Evolutionary conservation across 2,329 filamentous ascomycete species (phyloP).

Genomic region (Lasiodiplodia gonubiensis): DNA sequence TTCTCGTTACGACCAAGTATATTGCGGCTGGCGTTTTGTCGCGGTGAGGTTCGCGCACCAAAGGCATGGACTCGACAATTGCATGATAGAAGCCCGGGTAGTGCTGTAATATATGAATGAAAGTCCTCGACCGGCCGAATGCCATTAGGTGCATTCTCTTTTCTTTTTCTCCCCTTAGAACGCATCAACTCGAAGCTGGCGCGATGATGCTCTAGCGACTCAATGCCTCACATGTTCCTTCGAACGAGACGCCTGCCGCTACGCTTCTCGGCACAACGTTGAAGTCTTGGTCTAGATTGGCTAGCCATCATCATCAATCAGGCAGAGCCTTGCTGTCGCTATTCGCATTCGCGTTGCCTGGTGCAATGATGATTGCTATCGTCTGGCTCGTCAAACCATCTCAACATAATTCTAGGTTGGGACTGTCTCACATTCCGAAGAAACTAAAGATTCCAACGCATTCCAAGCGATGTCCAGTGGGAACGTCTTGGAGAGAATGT

Average conservation of each 20-base stretch:
- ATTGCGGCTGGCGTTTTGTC: conserved; percentile 21
- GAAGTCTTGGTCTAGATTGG: too few relatives aligned
- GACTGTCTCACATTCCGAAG: neutral
- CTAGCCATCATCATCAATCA: neutral
- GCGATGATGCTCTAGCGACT: neutral
- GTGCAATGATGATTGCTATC: neutral
- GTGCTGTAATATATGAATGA: conserved; percentile 19
- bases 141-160: neutral
- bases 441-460: neutral
- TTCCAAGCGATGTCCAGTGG: neutral
- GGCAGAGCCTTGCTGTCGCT: neutral
- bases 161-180: too few relatives aligned
- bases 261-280: neutral
- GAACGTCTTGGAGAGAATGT: neutral
- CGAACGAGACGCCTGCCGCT: neutral
- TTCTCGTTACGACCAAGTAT: conserved; percentile 12
- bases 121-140: neutral
- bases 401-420: neutral
- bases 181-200: neutral
- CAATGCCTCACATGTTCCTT: neutral
- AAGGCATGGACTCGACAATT: conserved; percentile 23
- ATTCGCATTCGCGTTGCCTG: neutral
- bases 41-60: conserved; percentile 13
- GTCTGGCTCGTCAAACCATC: neutral
- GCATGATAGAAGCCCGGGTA: conserved; percentile 23